phyloP scores from a whole-genome alignment of 192 early-diverging fungal genomes.

The Jimgerdemannia lactiflua region DNA sequence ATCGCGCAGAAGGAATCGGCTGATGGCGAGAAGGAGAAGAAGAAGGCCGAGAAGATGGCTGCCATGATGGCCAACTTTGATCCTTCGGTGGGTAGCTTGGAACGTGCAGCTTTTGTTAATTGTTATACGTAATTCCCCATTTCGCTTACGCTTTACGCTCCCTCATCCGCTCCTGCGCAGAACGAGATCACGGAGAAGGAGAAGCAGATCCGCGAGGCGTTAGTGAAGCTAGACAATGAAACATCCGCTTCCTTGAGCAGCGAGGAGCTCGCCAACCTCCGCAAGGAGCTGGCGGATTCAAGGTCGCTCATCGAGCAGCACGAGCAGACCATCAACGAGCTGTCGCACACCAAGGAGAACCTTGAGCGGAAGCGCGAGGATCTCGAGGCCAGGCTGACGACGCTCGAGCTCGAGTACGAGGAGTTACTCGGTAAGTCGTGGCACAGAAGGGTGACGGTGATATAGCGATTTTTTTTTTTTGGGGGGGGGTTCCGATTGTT shows the following conservation, averaged over 20 bases:
- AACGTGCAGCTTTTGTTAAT: not conserved
- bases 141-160: not conserved
- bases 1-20: conserved; percentile 42
- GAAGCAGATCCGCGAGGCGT: conserved; percentile 66
- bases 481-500: too few relatives aligned
- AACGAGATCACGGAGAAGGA: conserved; percentile 75
- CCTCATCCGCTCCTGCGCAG: not conserved
- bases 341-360: conserved; percentile 56
- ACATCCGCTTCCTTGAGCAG: conserved; percentile 34
- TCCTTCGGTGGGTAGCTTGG: conserved; percentile 49
- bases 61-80: conserved; percentile 83
- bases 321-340: conserved; percentile 56
- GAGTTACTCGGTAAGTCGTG: conserved; percentile 54
- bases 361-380: conserved; percentile 61
- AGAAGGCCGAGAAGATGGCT: conserved; percentile 82
- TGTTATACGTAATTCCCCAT: not conserved
- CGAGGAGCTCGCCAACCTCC: conserved; percentile 67
- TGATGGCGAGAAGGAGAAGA: conserved; percentile 73
- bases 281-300: conserved; percentile 68
- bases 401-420: conserved; percentile 79
- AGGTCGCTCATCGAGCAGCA: conserved; percentile 64
- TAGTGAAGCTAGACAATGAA: conserved; percentile 62
- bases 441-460: not conserved
- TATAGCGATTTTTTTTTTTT: too few relatives aligned
- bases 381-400: conserved; percentile 64